Percentiles rank a stretch among this genome's conserved stretches.
phyloP scores from a whole-genome alignment of 345 rosid genomes.

The Corchorus olitorius region DNA sequence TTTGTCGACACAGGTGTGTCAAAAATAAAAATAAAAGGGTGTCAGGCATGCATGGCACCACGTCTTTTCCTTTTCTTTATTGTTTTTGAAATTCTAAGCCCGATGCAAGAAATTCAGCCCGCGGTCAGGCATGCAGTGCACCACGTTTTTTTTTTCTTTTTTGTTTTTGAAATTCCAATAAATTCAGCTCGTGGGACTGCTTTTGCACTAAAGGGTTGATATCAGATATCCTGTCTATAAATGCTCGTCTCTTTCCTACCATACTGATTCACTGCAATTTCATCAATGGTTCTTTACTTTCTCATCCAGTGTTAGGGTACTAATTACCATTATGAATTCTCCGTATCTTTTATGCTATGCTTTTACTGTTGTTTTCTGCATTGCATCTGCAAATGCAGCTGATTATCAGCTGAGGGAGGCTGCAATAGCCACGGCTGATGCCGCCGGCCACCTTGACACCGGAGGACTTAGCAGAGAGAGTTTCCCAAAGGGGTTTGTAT shows the following conservation, averaged over 20 bases:
- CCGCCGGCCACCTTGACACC: slow-evolving; percentile 22
- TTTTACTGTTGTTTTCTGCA: background rate
- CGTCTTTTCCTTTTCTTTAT: too few relatives aligned
- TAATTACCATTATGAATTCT: background rate
- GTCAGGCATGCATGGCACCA: too few relatives aligned
- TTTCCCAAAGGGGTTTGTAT: slow-evolving; percentile 13
- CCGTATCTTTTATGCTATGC: background rate
- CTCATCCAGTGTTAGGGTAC: background rate
- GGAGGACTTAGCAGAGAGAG: slow-evolving; percentile 19
- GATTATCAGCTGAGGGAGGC: slow-evolving; percentile 24
- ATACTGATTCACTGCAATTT: background rate
- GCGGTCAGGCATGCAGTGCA: too few relatives aligned
- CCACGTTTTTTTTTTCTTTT: too few relatives aligned
- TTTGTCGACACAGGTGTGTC: too few relatives aligned
- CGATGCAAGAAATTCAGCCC: too few relatives aligned
- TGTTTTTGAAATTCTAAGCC: too few relatives aligned
- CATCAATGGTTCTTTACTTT: background rate
- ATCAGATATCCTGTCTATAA: background rate
- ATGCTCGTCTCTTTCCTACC: too few relatives aligned
- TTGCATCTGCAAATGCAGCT: slow-evolving; percentile 5
- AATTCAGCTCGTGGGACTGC: too few relatives aligned
- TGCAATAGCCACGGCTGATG: background rate
- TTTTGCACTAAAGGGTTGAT: too few relatives aligned
- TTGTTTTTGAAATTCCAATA: too few relatives aligned
- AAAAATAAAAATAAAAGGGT: too few relatives aligned